Base-by-base conservation (phyloP, 73 alveolate species). In the Paramecium sexaurelia region DNA sequence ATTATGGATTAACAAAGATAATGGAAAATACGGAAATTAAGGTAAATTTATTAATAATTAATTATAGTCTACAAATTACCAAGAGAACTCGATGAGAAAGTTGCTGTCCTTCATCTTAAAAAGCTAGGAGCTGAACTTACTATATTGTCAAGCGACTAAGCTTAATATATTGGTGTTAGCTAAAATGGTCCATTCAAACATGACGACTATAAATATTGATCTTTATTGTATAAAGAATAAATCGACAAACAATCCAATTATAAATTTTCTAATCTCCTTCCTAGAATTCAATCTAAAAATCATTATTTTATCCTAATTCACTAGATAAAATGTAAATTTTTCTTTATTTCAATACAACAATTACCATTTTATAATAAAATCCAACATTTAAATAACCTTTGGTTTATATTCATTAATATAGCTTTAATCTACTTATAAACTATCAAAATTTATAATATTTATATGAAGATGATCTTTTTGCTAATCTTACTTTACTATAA, bases 71-170 rank as follows among this genome's bases (percentile, higher is more conserved):
- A 97, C 96, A 94, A 95, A 47, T 96, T 96, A 92, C 99, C 99
- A 40, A 97, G 95, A 96, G 92, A 91, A 82, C 94, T 96, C 36
- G 98, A 96, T 86, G 99, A 97, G 92, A 96, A 95, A 94, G 98
- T 97, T 45, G 98, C 99, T 55, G 93, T 94, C 75, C 96, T 97
- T 32, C 99, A 97, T 92, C 91, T 97, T 75, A 92, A 93, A 35
- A 88, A 97, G 27, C 95, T 96, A 29, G 99, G 98, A 9, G 99
- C 98, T 55, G 97, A 94, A 93, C 95, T 97, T 43, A 96, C 99
- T n/a, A 92, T 83, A 43, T 96, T 97, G 73, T 55, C 98, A 36
- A 84, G 51, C 40, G 99, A 97, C 22, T 98, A 97, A 94, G 99
- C 99, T 73, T 95, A 94, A 75, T 97, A 97, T 95, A 95, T 97